Evolutionary conservation across 2,329 filamentous ascomycete species (phyloP).

Genomic region (Grosmannia serpens): DNA sequence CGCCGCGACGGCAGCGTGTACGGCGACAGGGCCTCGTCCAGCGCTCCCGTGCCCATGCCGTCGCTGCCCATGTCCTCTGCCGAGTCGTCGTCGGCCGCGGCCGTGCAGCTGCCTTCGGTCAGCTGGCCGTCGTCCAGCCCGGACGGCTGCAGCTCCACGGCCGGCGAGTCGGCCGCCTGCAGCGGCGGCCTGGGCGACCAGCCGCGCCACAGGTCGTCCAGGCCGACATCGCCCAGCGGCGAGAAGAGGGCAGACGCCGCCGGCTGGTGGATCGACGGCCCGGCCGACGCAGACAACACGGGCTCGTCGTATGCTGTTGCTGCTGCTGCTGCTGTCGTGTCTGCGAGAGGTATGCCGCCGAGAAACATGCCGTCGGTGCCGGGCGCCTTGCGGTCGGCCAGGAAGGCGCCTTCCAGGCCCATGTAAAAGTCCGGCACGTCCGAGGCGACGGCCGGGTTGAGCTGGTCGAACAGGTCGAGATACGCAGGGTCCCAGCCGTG

Average conservation of each 20-base stretch:
- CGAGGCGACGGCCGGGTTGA: not conserved
- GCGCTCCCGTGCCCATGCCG: not conserved
- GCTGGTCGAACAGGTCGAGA: slow-evolving; percentile 6
- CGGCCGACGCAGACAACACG: not conserved
- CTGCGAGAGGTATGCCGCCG: not conserved
- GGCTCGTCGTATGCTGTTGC: not conserved
- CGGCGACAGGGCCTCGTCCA: not conserved
- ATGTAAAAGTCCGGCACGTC: slow-evolving; percentile 11
- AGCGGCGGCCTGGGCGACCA: not conserved
- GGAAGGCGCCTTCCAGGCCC: slow-evolving; percentile 16
- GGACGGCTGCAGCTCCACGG: not conserved
- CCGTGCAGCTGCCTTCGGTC: not conserved
- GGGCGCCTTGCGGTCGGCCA: not conserved
- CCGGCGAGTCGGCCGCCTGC: not conserved
- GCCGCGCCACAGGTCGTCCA: not conserved
- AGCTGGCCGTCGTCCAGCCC: too few relatives aligned
- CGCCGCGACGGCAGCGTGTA: not conserved
- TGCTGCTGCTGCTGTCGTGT: not conserved
- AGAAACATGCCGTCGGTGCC: not conserved
- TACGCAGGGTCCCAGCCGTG: not conserved
- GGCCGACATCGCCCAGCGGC: not conserved
- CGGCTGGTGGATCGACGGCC: not conserved
- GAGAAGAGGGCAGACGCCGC: not conserved
- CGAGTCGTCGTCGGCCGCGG: not conserved
- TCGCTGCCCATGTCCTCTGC: not conserved